phyloP scores from a whole-genome alignment of 768 basidiomycete species.

The Podaxis mareebaensis region DNA sequence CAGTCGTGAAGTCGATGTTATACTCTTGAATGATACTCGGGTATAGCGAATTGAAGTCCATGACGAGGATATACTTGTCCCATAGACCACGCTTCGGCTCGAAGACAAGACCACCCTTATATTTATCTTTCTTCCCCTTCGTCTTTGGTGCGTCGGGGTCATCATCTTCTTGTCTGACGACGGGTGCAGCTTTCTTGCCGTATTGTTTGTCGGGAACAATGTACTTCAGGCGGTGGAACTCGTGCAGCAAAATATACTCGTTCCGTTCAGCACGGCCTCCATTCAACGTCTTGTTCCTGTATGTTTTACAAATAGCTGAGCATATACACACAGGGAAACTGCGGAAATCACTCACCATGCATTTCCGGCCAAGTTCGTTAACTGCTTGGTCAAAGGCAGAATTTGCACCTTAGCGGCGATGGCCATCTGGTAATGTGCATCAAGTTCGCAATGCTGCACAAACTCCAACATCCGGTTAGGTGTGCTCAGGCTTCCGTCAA shows the following conservation, averaged over 20 bases:
- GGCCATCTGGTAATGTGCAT: conserved; percentile 97
- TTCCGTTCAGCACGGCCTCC: conserved; percentile 98
- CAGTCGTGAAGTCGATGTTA: conserved; percentile 98
- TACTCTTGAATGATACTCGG: conserved; percentile 99
- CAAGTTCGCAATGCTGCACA: conserved; percentile 91
- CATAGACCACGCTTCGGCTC: conserved; percentile 94
- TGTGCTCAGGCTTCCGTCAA: conserved; percentile 78
- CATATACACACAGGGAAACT: not conserved
- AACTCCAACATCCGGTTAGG: conserved; percentile 84
- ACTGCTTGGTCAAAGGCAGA: conserved; percentile 85
- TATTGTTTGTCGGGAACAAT: conserved; percentile 94
- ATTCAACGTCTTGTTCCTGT: conserved; percentile 95
- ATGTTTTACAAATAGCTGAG: not conserved
- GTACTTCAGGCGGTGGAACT: conserved; percentile 95
- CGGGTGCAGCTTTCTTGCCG: conserved; percentile 66
- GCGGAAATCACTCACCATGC: conserved; percentile 66
- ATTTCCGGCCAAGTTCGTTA: conserved; percentile 96
- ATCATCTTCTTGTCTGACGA: conserved; percentile 52
- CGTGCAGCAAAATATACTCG: conserved; percentile 97
- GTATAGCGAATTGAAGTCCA: conserved; percentile 99
- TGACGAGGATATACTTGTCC: conserved; percentile 97
- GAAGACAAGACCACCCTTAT: conserved; percentile 97
- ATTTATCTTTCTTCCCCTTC: conserved; percentile 87
- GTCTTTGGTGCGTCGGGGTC: conserved; percentile 44
- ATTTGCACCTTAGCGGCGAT: conserved; percentile 94